phyloP scores from a whole-genome alignment of 2,329 filamentous ascomycete species.

The Talaromyces rugulosus region DNA sequence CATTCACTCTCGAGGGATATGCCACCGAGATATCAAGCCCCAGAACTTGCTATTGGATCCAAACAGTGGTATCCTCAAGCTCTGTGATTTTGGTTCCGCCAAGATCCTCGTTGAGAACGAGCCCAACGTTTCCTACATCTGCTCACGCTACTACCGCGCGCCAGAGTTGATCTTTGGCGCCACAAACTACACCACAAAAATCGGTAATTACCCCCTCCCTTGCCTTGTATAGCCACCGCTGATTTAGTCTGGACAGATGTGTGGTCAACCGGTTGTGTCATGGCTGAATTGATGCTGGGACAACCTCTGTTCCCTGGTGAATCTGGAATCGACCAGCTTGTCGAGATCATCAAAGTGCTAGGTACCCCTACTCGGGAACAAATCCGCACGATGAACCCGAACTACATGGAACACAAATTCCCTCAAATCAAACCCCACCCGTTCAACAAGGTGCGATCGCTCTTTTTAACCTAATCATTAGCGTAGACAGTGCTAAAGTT shows the following conservation, averaged over 20 bases:
- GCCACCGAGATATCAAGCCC: slow-evolving; percentile 98
- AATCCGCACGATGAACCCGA: slow-evolving; percentile 99
- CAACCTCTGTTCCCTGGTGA: slow-evolving; percentile 97
- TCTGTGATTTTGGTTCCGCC: slow-evolving; percentile 97
- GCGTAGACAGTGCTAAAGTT: neutral
- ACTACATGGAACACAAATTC: slow-evolving; percentile 99
- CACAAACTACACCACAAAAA: slow-evolving; percentile 99
- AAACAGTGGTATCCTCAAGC: slow-evolving; percentile 83
- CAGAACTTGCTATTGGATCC: slow-evolving; percentile 96
- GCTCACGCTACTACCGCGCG: slow-evolving; percentile 96
- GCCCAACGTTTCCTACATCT: slow-evolving; percentile 99
- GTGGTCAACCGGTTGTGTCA: slow-evolving; percentile 98
- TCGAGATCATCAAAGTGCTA: slow-evolving; percentile 98
- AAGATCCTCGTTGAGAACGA: slow-evolving; percentile 99
- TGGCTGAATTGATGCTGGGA: slow-evolving; percentile 98
- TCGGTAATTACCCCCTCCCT: slow-evolving; percentile 60
- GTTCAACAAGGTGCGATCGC: slow-evolving; percentile 72
- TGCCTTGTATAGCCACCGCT: neutral
- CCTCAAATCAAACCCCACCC: slow-evolving; percentile 99
- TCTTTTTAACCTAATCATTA: neutral
- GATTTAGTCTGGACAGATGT: slow-evolving; percentile 63
- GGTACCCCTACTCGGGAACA: slow-evolving; percentile 96
- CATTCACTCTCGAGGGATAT: slow-evolving; percentile 98
- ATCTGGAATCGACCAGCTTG: slow-evolving; percentile 95
- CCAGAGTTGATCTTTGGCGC: slow-evolving; percentile 98